Percentiles rank a stretch among this genome's conserved stretches.
phyloP scores from a whole-genome alignment of 2,329 filamentous ascomycete genomes.

The Claviceps sp. region DNA sequence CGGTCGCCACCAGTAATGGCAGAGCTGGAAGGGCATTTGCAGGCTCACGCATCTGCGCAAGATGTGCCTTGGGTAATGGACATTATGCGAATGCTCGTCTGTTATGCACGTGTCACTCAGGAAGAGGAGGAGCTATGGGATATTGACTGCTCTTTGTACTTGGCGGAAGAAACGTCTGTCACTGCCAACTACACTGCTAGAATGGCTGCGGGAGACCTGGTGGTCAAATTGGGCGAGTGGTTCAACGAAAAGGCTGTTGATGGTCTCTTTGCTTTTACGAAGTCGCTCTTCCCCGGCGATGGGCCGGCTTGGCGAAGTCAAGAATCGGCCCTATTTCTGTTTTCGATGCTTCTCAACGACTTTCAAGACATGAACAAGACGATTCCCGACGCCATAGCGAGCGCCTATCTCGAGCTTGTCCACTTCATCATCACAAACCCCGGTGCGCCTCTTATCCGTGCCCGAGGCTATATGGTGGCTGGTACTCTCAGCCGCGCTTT shows the following conservation, averaged over 20 bases:
- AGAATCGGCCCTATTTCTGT: constrained; percentile 72
- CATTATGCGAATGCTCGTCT: constrained; percentile 71
- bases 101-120: constrained; percentile 77
- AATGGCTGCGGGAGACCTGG: constrained; percentile 79
- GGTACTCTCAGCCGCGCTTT: constrained; percentile 63
- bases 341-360: constrained; percentile 73
- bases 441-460: constrained; percentile 65
- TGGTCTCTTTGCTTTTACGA: constrained; percentile 64
- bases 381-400: constrained; percentile 55
- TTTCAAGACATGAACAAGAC: constrained; percentile 64
- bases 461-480: constrained; percentile 76
- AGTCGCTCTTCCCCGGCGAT: constrained; percentile 53
- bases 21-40: constrained; percentile 73
- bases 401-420: constrained; percentile 68
- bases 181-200: constrained; percentile 93
- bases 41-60: constrained; percentile 41
- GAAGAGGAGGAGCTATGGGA: constrained; percentile 96
- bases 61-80: constrained; percentile 72
- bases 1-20: constrained; percentile 78
- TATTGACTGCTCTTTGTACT: constrained; percentile 87
- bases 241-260: constrained; percentile 62
- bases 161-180: constrained; percentile 88
- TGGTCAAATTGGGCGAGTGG: constrained; percentile 91
- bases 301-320: constrained; percentile 44
- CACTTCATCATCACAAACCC: constrained; percentile 57